Base-by-base conservation (phyloP, 116 monocot species). In the Posidonia oceanica region DNA sequence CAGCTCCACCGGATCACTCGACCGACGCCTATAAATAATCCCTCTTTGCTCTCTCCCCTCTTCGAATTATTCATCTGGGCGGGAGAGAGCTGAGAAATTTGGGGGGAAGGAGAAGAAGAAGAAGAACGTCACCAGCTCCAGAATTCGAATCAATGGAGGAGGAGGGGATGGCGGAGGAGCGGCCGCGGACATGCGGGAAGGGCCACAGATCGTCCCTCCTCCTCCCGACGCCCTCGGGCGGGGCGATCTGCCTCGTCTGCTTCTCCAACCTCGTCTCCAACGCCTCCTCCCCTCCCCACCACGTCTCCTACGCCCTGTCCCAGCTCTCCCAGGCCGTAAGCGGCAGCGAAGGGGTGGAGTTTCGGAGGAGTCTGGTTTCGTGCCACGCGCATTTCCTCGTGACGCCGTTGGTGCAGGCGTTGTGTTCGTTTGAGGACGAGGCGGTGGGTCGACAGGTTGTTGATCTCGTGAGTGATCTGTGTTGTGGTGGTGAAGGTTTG, bases 251-350 rank as follows among this genome's bases (percentile, higher is more conserved):
- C 85, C 81, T 91, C 64, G 66, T 73, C 40, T 91, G 85, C 83
- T 75, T 87, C 80, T 73, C 85, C 23, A 75, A 85, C 44, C 85
- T 91, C 20, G 48, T 83, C 58, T 81, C 83, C 61, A 77, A 81
- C 54, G 70, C 85, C 2, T 64, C 54, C 64, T 74, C 94, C 54
- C 85, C 80, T n/a, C 73, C 85, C 51, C 78, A 83, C 78, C 90
- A 94, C 85, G 76, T 90, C 69, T 90, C 94, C 71, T 82, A 87
- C 72, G 94, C 90, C 21, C 77, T 94, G 60, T 87, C 90, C 56
- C 82, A 83, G 72, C 79, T 94, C 64, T 85, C 85, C 75, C 80
- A 71, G 59, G 87, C 89, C 69, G 20, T 80, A 14, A 22, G 67
- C 17, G 38, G 52, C 52, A 29, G 69, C 4, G 16, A 20, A 21